These are phyloP conservation scores for Hura crepitans DNA, from an alignment of 441 rosid species.

Conservation along the genomic window DNA sequence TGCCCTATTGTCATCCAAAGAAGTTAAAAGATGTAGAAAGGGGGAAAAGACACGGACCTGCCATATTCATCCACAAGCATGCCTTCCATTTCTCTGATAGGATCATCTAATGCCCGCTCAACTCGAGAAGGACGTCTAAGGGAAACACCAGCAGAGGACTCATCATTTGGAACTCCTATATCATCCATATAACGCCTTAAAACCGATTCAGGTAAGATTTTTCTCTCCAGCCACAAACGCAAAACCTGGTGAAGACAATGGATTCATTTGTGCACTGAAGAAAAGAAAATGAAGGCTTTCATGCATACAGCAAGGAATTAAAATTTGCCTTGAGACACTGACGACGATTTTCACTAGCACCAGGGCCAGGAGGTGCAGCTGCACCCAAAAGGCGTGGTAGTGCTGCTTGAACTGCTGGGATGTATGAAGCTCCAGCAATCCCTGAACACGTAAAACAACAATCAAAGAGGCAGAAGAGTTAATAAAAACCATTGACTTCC, in stretches of 20 bases:
- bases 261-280: background rate
- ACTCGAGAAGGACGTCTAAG: conserved; percentile 79
- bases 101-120: conserved; percentile 92
- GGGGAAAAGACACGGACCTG: conserved; percentile 44
- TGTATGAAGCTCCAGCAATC: conserved; percentile 84
- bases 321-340: conserved; percentile 78
- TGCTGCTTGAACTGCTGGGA: conserved; percentile 89
- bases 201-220: conserved; percentile 73
- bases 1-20: background rate
- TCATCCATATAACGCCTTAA: conserved; percentile 75
- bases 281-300: background rate
- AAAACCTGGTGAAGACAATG: conserved; percentile 49
- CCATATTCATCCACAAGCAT: conserved; percentile 99
- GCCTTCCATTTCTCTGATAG: conserved; percentile 98
- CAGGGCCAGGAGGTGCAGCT: conserved; percentile 83
- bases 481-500: background rate
- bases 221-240: conserved; percentile 87
- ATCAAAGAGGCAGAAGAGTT: background rate
- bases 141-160: conserved; percentile 54
- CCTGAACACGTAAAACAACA: conserved; percentile 38
- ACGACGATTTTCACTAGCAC: conserved; percentile 92
- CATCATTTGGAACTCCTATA: conserved; percentile 76
- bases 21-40: background rate
- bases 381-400: conserved; percentile 90
- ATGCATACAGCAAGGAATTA: conserved; percentile 4